These are phyloP conservation scores for Tanacetum coccineum DNA, from an alignment of 129 eudicot species.

Conservation along the genomic window DNA sequence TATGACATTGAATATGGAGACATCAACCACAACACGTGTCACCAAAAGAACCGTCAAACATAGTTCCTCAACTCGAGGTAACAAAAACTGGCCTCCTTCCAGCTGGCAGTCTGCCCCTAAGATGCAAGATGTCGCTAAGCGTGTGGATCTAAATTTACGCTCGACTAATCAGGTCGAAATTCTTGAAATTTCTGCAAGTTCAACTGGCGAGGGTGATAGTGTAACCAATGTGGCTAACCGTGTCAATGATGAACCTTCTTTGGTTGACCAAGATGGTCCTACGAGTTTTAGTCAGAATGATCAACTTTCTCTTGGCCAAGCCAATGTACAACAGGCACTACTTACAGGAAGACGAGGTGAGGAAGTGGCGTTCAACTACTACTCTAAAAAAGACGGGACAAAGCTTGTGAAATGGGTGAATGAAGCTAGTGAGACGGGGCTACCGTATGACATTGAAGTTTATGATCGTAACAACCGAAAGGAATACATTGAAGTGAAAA, in stretches of 20 bases:
- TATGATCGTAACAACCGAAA: conserved; percentile 35
- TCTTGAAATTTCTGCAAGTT: neutral
- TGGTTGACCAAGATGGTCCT: conserved; percentile 31
- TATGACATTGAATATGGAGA: conserved; percentile 17
- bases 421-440: conserved; percentile 60
- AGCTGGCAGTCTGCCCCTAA: conserved; percentile 63
- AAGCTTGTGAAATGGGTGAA: conserved; percentile 70
- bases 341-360: conserved; percentile 75
- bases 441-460: conserved; percentile 70
- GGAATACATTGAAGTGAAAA: conserved; percentile 86
- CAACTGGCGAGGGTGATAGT: conserved; percentile 15
- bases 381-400: conserved; percentile 28
- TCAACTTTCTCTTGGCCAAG: conserved; percentile 30
- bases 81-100: conserved; percentile 60
- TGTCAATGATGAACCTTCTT: conserved; percentile 8
- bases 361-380: conserved; percentile 58
- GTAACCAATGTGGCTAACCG: conserved; percentile 4
- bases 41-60: conserved; percentile 22
- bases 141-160: conserved; percentile 15
- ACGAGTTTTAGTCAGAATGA: conserved; percentile 27
- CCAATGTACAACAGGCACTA: conserved; percentile 39
- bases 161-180: neutral
- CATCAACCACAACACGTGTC: conserved; percentile 7
- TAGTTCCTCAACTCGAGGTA: conserved; percentile 15
- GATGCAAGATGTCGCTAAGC: conserved; percentile 12